Evolutionary conservation across 2,329 filamentous ascomycete species (phyloP).

Genomic region (Colletotrichum sublineola): DNA sequence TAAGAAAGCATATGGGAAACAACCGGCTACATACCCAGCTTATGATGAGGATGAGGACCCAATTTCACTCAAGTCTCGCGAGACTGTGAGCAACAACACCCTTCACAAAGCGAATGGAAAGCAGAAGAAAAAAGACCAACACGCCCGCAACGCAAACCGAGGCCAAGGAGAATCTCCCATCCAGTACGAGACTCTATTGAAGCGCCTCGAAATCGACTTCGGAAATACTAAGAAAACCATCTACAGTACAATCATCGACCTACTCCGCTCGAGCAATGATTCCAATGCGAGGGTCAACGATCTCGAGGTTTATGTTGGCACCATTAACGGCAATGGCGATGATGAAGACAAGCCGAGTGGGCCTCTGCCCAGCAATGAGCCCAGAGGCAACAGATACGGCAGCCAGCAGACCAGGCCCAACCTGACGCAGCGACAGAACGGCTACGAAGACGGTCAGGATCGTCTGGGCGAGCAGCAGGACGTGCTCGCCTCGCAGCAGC

Average conservation of each 20-base stretch:
- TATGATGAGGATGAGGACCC: not conserved
- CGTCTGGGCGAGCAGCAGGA: conserved; percentile 22
- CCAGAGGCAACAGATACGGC: not conserved
- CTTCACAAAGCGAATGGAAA: not conserved
- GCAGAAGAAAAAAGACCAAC: not conserved
- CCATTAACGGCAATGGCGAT: too few relatives aligned
- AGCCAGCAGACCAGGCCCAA: not conserved
- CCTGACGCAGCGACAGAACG: not conserved
- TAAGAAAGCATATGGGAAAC: not conserved
- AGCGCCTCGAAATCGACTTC: not conserved
- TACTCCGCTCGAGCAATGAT: not conserved
- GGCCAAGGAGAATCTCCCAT: too few relatives aligned
- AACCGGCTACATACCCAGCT: not conserved
- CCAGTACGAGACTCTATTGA: not conserved
- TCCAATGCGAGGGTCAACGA: not conserved
- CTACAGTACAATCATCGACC: not conserved
- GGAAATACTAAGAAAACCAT: not conserved
- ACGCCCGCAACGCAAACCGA: not conserved
- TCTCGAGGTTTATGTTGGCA: conserved; percentile 1
- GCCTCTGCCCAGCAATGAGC: not conserved
- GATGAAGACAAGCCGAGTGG: not conserved
- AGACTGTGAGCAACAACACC: not conserved
- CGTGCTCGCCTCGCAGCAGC: conserved; percentile 16
- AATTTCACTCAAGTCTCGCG: not conserved
- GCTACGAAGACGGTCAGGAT: conserved; percentile 12